phyloP scores from a whole-genome alignment of 345 rosid species.

The Citrus medica region DNA sequence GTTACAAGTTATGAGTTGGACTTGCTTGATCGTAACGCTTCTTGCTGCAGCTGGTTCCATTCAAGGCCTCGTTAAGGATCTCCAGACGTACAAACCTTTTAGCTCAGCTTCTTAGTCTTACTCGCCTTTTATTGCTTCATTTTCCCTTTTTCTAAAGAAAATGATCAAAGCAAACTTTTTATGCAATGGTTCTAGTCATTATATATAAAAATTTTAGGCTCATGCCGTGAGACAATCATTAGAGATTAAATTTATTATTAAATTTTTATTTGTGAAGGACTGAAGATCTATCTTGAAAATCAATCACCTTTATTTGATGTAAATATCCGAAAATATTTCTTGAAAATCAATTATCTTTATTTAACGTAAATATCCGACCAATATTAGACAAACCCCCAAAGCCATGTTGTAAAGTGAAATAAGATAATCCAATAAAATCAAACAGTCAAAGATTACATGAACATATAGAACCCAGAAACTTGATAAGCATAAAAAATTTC shows the following conservation, averaged over 20 bases:
- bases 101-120: background rate
- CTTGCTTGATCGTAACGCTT: slow-evolving; percentile 53
- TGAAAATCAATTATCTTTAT: too few species aligned
- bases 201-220: too few species aligned
- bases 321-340: too few species aligned
- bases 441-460: background rate
- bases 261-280: too few species aligned
- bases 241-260: too few species aligned
- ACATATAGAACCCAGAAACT: background rate
- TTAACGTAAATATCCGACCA: too few species aligned
- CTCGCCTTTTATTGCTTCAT: background rate
- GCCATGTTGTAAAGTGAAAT: too few species aligned
- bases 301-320: too few species aligned
- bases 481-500: background rate
- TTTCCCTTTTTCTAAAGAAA: background rate
- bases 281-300: too few species aligned
- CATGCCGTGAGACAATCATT: background rate
- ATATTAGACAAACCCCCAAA: too few species aligned
- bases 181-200: background rate
- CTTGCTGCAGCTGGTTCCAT: slow-evolving; percentile 67
- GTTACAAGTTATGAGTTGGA: slow-evolving; percentile 44
- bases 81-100: slow-evolving; percentile 70
- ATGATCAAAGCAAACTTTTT: background rate
- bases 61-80: slow-evolving; percentile 49
- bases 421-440: background rate